Conservation (phyloP, 2,329 filamentous ascomycete genomes). For the Ophiostoma angusticollis region DNA sequence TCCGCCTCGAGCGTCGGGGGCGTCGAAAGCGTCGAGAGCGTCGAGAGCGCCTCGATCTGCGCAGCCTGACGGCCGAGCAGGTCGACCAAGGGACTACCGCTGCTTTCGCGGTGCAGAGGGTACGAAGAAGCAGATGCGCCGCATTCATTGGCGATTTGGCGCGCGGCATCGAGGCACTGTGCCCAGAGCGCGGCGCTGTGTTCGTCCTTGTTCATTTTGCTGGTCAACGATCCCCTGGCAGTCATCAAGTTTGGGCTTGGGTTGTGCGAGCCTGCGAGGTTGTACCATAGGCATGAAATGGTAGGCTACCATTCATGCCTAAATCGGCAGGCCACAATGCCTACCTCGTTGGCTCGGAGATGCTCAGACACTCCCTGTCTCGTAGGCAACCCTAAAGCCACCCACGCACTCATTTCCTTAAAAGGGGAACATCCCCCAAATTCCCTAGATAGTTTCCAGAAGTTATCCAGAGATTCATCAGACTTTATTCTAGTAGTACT, state of each 20-base stretch:
- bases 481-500: too few relatives aligned
- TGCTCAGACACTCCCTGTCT: too few relatives aligned
- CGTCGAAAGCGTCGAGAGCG: background rate
- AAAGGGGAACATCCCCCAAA: too few relatives aligned
- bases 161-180: slow-evolving; percentile 11
- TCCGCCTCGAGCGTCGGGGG: background rate
- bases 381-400: too few relatives aligned
- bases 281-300: background rate
- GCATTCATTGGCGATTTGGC: slow-evolving; percentile 4
- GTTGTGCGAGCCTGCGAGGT: background rate
- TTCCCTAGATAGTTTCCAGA: too few relatives aligned
- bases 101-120: slow-evolving; percentile 6
- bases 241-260: background rate
- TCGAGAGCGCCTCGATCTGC: background rate
- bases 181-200: slow-evolving; percentile 1
- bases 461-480: too few relatives aligned
- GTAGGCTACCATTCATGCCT: too few relatives aligned
- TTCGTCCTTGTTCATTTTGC: too few relatives aligned
- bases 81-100: slow-evolving; percentile 14
- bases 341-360: too few relatives aligned
- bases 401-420: too few relatives aligned
- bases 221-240: background rate
- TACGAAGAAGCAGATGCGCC: background rate
- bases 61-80: slow-evolving; percentile 15
- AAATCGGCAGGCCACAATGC: too few relatives aligned